phyloP scores from a whole-genome alignment of 257 asterid genomes.

The Solanum etuberosum region DNA sequence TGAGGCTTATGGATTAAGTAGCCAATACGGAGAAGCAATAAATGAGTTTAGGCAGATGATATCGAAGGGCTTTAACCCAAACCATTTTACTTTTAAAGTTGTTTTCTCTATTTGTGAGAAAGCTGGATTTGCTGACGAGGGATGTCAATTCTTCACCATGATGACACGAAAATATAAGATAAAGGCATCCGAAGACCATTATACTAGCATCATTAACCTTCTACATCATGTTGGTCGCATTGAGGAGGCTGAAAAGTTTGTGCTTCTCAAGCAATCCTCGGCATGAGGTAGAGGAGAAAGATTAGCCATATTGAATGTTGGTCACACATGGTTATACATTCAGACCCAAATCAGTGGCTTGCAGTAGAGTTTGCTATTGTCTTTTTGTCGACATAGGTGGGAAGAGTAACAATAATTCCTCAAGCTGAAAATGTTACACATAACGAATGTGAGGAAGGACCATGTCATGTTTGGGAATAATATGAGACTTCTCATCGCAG shows the following conservation, averaged over 20 bases:
- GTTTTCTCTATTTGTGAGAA: slow-evolving; percentile 44
- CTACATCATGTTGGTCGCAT: slow-evolving; percentile 37
- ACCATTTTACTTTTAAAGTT: slow-evolving; percentile 54
- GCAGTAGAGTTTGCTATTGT: neutral
- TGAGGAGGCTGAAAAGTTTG: slow-evolving; percentile 56
- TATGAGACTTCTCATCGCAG: neutral
- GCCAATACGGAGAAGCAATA: slow-evolving; percentile 41
- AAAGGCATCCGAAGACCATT: slow-evolving; percentile 61
- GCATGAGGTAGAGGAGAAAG: neutral
- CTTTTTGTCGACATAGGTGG: neutral
- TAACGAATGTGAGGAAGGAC: neutral
- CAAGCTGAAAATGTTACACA: neutral
- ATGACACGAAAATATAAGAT: slow-evolving; percentile 51
- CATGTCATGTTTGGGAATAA: neutral
- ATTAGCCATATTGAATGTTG: neutral
- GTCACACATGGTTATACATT: neutral
- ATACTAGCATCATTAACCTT: slow-evolving; percentile 39
- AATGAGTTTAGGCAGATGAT: slow-evolving; percentile 51
- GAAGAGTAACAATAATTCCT: neutral
- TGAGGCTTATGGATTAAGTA: slow-evolving; percentile 49
- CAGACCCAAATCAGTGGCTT: neutral
- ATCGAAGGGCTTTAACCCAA: slow-evolving; percentile 58
- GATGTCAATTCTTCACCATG: slow-evolving; percentile 29
- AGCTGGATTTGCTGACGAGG: slow-evolving; percentile 77
- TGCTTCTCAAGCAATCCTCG: slow-evolving; percentile 35